Evolutionary conservation across 768 basidiomycete species (phyloP).

Genomic region (Calocybe cyanea): DNA sequence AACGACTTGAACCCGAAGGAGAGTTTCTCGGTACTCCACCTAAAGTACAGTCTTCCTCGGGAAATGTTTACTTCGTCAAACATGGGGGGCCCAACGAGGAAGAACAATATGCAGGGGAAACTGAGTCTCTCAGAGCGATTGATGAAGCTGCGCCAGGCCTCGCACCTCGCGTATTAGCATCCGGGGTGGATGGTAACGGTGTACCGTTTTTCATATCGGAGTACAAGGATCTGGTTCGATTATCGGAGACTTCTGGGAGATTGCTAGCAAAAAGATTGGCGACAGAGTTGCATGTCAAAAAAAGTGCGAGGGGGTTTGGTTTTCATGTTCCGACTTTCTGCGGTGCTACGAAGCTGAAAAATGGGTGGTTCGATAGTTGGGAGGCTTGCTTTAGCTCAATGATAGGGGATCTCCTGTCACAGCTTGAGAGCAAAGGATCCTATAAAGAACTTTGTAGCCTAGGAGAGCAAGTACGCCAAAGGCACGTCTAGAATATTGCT

Average conservation of each 20-base stretch:
- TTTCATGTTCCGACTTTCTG: slow-evolving; percentile 76
- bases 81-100: slow-evolving; percentile 43
- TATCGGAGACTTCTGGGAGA: slow-evolving; percentile 43
- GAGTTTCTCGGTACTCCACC: slow-evolving; percentile 45
- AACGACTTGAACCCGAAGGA: slow-evolving; percentile 45
- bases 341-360: slow-evolving; percentile 63
- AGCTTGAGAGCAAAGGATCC: slow-evolving; percentile 36
- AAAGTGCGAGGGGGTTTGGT: slow-evolving; percentile 58
- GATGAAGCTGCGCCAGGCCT: slow-evolving; percentile 62
- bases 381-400: slow-evolving; percentile 61
- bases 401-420: slow-evolving; percentile 53
- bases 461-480: slow-evolving; percentile 44
- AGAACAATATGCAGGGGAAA: slow-evolving; percentile 70
- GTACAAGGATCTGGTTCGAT: slow-evolving; percentile 55
- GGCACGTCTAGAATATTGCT: slow-evolving; percentile 28
- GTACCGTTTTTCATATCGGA: slow-evolving; percentile 70
- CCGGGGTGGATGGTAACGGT: slow-evolving; percentile 37
- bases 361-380: slow-evolving; percentile 75
- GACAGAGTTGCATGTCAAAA: slow-evolving; percentile 56
- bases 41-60: slow-evolving; percentile 51
- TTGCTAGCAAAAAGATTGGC: slow-evolving; percentile 61
- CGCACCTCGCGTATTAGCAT: slow-evolving; percentile 53
- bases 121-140: slow-evolving; percentile 64
- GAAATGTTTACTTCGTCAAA: slow-evolving; percentile 61
- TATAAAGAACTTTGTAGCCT: slow-evolving; percentile 46